A percentile compares a stretch with the other conserved stretches of the same genome.
Conservation (phyloP, 1,284 basidiomycete genomes). For the Ceratobasidium sp. region DNA sequence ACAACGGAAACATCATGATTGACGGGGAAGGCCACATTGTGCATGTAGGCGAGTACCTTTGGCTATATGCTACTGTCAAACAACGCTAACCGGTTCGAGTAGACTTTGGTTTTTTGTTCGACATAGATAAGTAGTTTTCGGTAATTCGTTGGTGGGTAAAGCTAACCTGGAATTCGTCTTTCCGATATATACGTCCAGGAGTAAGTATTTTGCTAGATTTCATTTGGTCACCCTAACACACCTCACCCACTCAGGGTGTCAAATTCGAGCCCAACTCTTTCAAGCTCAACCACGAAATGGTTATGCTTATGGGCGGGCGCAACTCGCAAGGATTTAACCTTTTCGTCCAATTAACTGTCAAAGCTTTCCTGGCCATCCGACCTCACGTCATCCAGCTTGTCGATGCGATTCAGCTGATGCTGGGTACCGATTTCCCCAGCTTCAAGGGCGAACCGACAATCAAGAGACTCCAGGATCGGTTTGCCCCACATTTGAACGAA, state of each 20-base stretch:
- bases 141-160: not conserved
- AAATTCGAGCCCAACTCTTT: constrained; percentile 98
- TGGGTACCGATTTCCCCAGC: constrained; percentile 92
- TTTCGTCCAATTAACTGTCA: constrained; percentile 94
- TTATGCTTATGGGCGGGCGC: constrained; percentile 95
- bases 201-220: constrained; percentile 58
- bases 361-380: constrained; percentile 94
- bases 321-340: constrained; percentile 92
- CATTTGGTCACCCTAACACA: not conserved
- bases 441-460: constrained; percentile 98
- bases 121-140: constrained; percentile 84
- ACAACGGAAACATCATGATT: constrained; percentile 98
- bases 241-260: constrained; percentile 71
- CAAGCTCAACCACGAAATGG: constrained; percentile 99
- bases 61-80: not conserved
- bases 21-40: constrained; percentile 94
- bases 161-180: constrained; percentile 7
- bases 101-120: constrained; percentile 99
- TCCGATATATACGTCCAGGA: constrained; percentile 65
- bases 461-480: constrained; percentile 85
- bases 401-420: constrained; percentile 91
- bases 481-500: constrained; percentile 85
- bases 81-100: constrained; percentile 25
- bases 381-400: constrained; percentile 92
- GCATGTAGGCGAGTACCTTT: constrained; percentile 53